phyloP scores from a whole-genome alignment of 2,329 filamentous ascomycete species.

The Immersiporthe knoxdaviesiana region DNA sequence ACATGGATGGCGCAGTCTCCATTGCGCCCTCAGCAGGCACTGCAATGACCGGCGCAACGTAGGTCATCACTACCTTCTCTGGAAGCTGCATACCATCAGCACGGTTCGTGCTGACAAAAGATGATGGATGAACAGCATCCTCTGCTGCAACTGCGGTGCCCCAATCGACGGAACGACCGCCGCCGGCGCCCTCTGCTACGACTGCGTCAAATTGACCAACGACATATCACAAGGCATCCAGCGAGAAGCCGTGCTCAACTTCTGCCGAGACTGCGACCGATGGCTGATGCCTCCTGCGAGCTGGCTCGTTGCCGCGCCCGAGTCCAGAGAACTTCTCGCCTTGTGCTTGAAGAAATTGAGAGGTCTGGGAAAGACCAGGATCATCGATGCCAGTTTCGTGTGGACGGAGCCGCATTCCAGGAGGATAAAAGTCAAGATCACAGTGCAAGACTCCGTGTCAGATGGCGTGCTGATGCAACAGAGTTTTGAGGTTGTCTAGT shows the following conservation, averaged over 20 bases:
- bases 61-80: conserved; percentile 37
- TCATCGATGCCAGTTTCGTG: conserved; percentile 94
- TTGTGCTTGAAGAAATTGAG: conserved; percentile 87
- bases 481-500: conserved; percentile 89
- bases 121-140: conserved; percentile 61
- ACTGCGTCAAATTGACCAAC: conserved; percentile 92
- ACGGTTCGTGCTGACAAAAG: conserved; percentile 1
- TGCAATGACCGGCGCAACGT: conserved; percentile 45
- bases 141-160: conserved; percentile 97
- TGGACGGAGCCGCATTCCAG: conserved; percentile 98
- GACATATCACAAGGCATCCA: conserved; percentile 92
- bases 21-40: conserved; percentile 40
- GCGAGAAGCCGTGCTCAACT: conserved; percentile 85
- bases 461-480: conserved; percentile 79
- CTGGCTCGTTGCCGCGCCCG: conserved; percentile 83
- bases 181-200: conserved; percentile 87
- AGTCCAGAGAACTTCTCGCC: conserved; percentile 90
- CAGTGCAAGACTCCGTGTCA: conserved; percentile 73
- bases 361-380: conserved; percentile 85
- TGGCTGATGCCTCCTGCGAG: conserved; percentile 86
- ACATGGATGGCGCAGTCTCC: conserved; percentile 48
- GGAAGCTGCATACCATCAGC: neutral
- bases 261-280: conserved; percentile 91
- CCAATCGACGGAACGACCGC: conserved; percentile 90
- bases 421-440: conserved; percentile 92